Evolutionary conservation across 768 basidiomycete species (phyloP).

Genomic region (Amanita fuliginea): DNA sequence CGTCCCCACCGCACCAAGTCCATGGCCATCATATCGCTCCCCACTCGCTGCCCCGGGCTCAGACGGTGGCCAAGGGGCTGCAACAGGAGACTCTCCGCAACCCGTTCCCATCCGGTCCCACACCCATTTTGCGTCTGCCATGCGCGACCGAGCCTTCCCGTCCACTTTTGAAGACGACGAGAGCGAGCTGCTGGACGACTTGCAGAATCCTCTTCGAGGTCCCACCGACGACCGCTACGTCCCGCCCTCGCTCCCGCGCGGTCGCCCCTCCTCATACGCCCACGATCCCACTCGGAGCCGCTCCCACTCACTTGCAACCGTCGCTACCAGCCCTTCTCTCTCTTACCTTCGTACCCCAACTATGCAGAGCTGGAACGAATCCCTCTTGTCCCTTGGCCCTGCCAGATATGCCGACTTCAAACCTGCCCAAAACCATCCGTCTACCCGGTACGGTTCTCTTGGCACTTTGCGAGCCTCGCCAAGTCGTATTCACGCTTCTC

Average conservation of each 20-base stretch:
- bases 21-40: constrained; percentile 36
- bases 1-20: constrained; percentile 31
- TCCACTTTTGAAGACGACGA: constrained; percentile 82
- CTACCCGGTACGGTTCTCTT: constrained; percentile 55
- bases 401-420: constrained; percentile 49
- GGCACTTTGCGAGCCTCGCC: constrained; percentile 47
- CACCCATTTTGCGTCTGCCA: constrained; percentile 46
- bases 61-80: neutral
- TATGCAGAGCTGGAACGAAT: constrained; percentile 53
- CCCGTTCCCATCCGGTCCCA: constrained; percentile 51
- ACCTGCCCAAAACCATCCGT: constrained; percentile 30
- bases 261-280: constrained; percentile 38
- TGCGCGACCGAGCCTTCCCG: constrained; percentile 59
- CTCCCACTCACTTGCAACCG: constrained; percentile 65
- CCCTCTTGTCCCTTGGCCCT: constrained; percentile 26
- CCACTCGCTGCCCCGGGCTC: constrained; percentile 23
- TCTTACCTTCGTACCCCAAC: constrained; percentile 31
- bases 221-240: constrained; percentile 36
- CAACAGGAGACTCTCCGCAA: constrained; percentile 24
- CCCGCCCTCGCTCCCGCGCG: constrained; percentile 35
- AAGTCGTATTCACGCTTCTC: constrained; percentile 36
- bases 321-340: constrained; percentile 14
- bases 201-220: constrained; percentile 11
- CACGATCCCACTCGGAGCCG: constrained; percentile 61
- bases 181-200: constrained; percentile 44